A percentile compares a stretch with the other conserved stretches of the same genome.
Evolutionary conservation across 768 basidiomycete species (phyloP).

Genomic region (Lentinula sp.): DNA sequence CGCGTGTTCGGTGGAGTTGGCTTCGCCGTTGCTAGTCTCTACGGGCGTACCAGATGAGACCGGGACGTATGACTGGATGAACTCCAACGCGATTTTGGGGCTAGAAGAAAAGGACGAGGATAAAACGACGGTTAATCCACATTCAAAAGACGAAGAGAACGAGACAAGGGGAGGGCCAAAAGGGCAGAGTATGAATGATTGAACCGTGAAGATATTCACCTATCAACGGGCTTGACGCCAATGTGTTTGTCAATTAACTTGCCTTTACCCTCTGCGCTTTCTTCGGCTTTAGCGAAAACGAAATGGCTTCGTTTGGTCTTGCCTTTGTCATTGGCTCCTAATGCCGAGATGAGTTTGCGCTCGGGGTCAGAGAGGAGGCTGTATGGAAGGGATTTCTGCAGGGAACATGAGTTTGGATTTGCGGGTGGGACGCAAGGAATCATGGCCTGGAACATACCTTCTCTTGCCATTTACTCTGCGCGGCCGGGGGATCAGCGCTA

Average conservation of each 20-base stretch:
- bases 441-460: slow-evolving; percentile 46
- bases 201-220: slow-evolving; percentile 32
- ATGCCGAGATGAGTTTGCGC: slow-evolving; percentile 65
- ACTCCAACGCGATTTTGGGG: slow-evolving; percentile 60
- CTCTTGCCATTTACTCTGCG: slow-evolving; percentile 80
- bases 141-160: not conserved
- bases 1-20: not conserved
- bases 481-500: slow-evolving; percentile 68
- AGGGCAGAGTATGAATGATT: not conserved
- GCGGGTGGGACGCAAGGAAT: not conserved
- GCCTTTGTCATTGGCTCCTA: slow-evolving; percentile 76
- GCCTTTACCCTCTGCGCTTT: slow-evolving; percentile 19
- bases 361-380: slow-evolving; percentile 88
- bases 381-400: slow-evolving; percentile 79
- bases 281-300: slow-evolving; percentile 75
- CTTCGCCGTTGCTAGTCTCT: not conserved
- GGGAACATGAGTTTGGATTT: not conserved
- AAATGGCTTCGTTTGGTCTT: slow-evolving; percentile 92
- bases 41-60: not conserved
- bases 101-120: slow-evolving; percentile 23
- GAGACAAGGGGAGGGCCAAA: not conserved
- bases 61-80: slow-evolving; percentile 42
- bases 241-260: slow-evolving; percentile 80
- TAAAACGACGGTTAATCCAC: not conserved
- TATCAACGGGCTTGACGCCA: slow-evolving; percentile 84